Conservation (phyloP, 257 asterid species). For the Solanum ossicruentum region DNA sequence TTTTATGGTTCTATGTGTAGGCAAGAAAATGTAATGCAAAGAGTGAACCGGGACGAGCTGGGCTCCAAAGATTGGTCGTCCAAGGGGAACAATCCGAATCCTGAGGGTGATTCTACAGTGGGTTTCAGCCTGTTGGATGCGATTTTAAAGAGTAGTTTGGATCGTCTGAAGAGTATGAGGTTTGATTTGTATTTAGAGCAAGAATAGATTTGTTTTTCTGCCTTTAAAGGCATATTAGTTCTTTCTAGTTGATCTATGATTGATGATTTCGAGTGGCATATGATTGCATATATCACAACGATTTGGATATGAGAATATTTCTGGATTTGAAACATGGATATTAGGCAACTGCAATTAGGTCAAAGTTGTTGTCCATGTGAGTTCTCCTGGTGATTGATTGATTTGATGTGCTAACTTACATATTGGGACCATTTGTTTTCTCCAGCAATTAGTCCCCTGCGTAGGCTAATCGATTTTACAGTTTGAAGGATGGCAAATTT, state of each 20-base stretch:
- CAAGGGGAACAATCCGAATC: slow-evolving; percentile 30
- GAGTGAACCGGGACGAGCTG: slow-evolving; percentile 7
- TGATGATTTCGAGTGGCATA: neutral
- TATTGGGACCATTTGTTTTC: neutral
- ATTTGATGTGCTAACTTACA: neutral
- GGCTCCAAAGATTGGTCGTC: neutral
- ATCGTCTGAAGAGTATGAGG: slow-evolving; percentile 74
- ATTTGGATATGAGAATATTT: neutral
- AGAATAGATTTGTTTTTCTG: neutral
- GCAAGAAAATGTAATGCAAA: neutral
- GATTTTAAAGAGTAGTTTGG: slow-evolving; percentile 57
- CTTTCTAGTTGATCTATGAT: neutral
- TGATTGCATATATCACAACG: neutral
- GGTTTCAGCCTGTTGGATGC: slow-evolving; percentile 69
- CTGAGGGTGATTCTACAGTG: slow-evolving; percentile 28
- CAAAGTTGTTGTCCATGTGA: neutral
- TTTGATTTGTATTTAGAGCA: neutral
- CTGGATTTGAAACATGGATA: neutral
- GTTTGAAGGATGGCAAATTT: neutral
- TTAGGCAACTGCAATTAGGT: neutral
- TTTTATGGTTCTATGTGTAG: neutral
- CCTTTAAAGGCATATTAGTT: neutral
- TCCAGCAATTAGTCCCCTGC: neutral
- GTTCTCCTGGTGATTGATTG: neutral
- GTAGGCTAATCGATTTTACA: neutral